Evolutionary conservation across 164 flowering plant species (phyloP).

Genomic region (Chimonanthus salicifolius): DNA sequence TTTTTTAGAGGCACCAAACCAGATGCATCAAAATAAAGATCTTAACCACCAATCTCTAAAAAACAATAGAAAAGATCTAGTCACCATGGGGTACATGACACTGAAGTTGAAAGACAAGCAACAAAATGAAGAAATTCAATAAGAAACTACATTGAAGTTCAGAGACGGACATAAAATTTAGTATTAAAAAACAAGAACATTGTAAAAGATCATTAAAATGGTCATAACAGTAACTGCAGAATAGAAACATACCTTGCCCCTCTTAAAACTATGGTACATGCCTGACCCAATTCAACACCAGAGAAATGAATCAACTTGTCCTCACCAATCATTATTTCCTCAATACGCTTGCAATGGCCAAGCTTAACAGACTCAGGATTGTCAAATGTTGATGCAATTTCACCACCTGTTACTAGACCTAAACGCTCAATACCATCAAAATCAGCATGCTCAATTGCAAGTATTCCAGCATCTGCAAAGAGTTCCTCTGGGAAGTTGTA

Average conservation of each 20-base stretch:
- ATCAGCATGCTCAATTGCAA: constrained; percentile 99
- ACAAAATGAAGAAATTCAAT: not conserved
- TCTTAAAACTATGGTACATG: constrained; percentile 94
- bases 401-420: constrained; percentile 96
- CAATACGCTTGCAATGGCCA: constrained; percentile 95
- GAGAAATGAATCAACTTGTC: constrained; percentile 94
- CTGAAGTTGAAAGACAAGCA: not conserved
- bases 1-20: too few species aligned
- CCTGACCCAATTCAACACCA: constrained; percentile 98
- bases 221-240: not conserved
- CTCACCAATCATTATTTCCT: constrained; percentile 99
- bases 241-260: constrained; percentile 75
- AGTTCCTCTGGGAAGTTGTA: constrained; percentile 98
- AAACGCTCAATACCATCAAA: constrained; percentile 98
- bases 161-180: too few species aligned
- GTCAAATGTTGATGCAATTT: constrained; percentile 98
- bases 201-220: too few species aligned
- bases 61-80: too few species aligned
- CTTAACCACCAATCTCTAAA: too few species aligned
- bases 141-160: too few species aligned
- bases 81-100: too few species aligned
- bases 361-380: constrained; percentile 98
- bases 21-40: too few species aligned
- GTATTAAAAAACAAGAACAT: too few species aligned
- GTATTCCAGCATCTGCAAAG: constrained; percentile 96